Percentiles rank a stretch among this genome's conserved stretches.
Conservation (phyloP, 2,329 filamentous ascomycete species). For the Trichoderma oligosporum region DNA sequence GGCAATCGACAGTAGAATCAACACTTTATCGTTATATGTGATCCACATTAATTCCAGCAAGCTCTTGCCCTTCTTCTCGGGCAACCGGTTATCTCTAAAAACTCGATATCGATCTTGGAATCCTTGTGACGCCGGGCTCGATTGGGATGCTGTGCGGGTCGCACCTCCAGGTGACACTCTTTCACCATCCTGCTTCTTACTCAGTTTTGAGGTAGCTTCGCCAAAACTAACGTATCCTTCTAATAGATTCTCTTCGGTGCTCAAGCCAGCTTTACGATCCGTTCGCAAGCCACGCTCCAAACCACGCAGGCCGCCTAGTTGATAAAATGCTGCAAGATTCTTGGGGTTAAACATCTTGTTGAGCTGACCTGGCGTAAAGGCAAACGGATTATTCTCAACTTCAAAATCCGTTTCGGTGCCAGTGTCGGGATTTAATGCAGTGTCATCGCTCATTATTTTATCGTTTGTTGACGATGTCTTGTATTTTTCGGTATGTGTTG, state of each 20-base stretch:
- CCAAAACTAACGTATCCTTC: conserved; percentile 67
- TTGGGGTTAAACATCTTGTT: conserved; percentile 89
- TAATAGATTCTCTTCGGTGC: conserved; percentile 66
- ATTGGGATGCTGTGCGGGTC: neutral
- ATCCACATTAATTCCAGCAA: conserved; percentile 74
- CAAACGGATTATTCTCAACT: conserved; percentile 77
- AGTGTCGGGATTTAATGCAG: conserved; percentile 70
- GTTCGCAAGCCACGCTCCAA: conserved; percentile 75
- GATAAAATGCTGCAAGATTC: conserved; percentile 75
- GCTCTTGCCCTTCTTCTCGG: conserved; percentile 70
- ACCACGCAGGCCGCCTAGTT: conserved; percentile 71
- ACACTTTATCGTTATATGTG: conserved; percentile 78
- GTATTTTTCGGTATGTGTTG: conserved; percentile 42
- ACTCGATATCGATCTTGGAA: conserved; percentile 62
- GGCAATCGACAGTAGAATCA: conserved; percentile 67
- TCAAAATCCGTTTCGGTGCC: conserved; percentile 73
- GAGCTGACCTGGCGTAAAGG: conserved; percentile 77
- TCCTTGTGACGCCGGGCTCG: conserved; percentile 11
- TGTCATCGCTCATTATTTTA: conserved; percentile 59
- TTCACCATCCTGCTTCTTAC: conserved; percentile 35
- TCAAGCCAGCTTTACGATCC: conserved; percentile 69
- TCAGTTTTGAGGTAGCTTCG: conserved; percentile 52
- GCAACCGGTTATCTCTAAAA: conserved; percentile 68
- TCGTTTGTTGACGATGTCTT: conserved; percentile 42
- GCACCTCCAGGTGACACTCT: conserved; percentile 19